These are phyloP conservation scores for Podospora appendiculata DNA, from an alignment of 495 filamentous ascomycete genomes.

Conservation along the genomic window DNA sequence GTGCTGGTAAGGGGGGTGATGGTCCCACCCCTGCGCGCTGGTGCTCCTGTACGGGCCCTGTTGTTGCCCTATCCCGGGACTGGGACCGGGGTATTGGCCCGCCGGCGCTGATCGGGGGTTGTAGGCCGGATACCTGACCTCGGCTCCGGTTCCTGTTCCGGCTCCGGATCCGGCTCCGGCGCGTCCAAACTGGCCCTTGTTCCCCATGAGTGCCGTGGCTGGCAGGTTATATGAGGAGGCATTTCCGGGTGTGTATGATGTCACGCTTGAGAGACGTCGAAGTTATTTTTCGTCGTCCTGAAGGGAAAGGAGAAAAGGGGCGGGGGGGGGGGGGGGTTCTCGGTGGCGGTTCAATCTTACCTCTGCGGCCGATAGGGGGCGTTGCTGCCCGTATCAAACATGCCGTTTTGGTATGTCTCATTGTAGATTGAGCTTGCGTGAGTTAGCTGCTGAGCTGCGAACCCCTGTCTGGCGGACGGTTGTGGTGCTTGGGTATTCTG, in stretches of 20 bases:
- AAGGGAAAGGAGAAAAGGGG: constrained; percentile 1
- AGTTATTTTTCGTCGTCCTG: constrained; percentile 34
- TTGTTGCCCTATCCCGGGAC: constrained; percentile 13
- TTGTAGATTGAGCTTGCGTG: constrained; percentile 33
- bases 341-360: constrained; percentile 30
- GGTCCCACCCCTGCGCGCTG: constrained; percentile 32
- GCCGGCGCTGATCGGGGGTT: constrained; percentile 28
- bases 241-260: constrained; percentile 30
- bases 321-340: constrained; percentile 11
- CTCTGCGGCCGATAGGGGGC: constrained; percentile 35
- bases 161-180: constrained; percentile 6
- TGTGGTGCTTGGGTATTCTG: constrained; percentile 18
- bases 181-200: constrained; percentile 13
- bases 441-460: constrained; percentile 23
- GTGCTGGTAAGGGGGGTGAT: neutral
- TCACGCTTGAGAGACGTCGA: constrained; percentile 27
- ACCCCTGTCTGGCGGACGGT: constrained; percentile 7
- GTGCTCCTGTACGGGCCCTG: constrained; percentile 28
- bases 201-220: constrained; percentile 12
- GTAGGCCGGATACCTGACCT: constrained; percentile 12
- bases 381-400: constrained; percentile 25
- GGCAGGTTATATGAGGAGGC: constrained; percentile 30
- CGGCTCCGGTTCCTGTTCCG: neutral
- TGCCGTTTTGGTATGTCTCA: constrained; percentile 24
- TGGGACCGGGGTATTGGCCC: constrained; percentile 20